phyloP scores from a whole-genome alignment of 2,329 filamentous ascomycete genomes.

The Chaetomiaceae sp. region DNA sequence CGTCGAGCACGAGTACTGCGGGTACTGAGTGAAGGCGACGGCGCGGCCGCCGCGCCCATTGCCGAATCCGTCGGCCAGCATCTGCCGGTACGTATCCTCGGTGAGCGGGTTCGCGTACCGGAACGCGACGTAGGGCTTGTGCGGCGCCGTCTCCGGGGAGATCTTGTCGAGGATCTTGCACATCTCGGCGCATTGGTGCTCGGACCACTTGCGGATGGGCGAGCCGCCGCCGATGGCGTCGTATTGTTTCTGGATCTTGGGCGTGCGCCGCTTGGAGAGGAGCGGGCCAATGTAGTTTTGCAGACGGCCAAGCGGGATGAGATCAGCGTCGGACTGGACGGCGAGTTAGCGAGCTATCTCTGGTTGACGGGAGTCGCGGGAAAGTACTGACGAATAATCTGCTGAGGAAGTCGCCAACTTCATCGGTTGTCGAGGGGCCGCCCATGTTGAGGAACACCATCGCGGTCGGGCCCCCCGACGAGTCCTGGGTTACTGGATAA shows the following conservation, averaged over 20 bases:
- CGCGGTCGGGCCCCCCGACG: constrained; percentile 75
- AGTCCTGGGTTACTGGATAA: constrained; percentile 77
- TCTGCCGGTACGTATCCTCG: constrained; percentile 81
- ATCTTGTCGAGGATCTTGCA: constrained; percentile 92
- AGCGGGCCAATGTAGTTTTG: constrained; percentile 88
- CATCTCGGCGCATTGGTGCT: constrained; percentile 90
- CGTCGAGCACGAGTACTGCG: constrained; percentile 96
- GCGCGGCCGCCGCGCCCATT: constrained; percentile 85
- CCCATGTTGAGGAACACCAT: constrained; percentile 99
- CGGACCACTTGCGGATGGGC: constrained; percentile 96
- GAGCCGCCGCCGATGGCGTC: constrained; percentile 94
- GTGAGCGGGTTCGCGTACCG: constrained; percentile 91
- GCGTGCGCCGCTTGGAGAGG: constrained; percentile 80
- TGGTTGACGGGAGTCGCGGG: not conserved
- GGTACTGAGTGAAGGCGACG: constrained; percentile 96
- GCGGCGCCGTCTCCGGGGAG: constrained; percentile 88
- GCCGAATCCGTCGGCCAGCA: constrained; percentile 87
- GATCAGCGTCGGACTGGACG: constrained; percentile 75
- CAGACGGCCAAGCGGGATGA: constrained; percentile 90
- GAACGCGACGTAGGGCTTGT: constrained; percentile 97
- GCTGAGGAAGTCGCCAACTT: constrained; percentile 86
- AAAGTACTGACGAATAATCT: constrained; percentile 72
- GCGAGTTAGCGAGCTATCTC: not conserved
- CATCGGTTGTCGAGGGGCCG: constrained; percentile 79
- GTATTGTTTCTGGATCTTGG: constrained; percentile 96